Conservation (phyloP, 1,139 yeast species). For the Groenewaldozyma sp. region DNA sequence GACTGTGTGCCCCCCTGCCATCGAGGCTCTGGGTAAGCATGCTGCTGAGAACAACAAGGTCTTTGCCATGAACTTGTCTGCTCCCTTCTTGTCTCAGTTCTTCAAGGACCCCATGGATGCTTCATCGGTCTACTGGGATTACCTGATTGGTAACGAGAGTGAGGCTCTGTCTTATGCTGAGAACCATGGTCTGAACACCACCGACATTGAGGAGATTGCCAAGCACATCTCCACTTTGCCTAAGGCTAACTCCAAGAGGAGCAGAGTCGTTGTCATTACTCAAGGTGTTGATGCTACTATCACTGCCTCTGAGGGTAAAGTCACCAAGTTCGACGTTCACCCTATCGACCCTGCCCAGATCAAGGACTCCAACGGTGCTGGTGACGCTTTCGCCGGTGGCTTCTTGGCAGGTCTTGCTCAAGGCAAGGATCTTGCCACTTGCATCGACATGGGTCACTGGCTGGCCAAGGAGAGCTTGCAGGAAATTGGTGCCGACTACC, state of each 20-base stretch:
- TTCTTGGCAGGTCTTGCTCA: constrained; percentile 82
- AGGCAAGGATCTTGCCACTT: constrained; percentile 50
- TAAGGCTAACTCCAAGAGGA: constrained; percentile 58
- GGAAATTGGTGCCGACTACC: constrained; percentile 91
- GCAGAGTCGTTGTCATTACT: constrained; percentile 70
- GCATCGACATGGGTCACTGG: constrained; percentile 92
- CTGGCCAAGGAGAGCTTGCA: constrained; percentile 87
- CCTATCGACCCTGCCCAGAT: constrained; percentile 58
- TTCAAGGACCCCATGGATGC: constrained; percentile 86
- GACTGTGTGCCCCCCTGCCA: constrained; percentile 95
- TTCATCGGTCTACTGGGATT: constrained; percentile 80
- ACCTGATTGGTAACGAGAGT: constrained; percentile 88
- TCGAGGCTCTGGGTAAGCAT: constrained; percentile 79
- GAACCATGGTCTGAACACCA: constrained; percentile 53
- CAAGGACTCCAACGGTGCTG: constrained; percentile 97
- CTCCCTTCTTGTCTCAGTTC: constrained; percentile 93
- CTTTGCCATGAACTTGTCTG: constrained; percentile 80
- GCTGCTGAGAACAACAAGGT: constrained; percentile 81
- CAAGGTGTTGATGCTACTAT: constrained; percentile 86
- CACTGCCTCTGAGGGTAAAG: constrained; percentile 41
- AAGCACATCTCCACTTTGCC: constrained; percentile 71
- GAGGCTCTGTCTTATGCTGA: constrained; percentile 95
- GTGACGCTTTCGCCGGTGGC: constrained; percentile 99
- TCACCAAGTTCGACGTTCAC: constrained; percentile 55
- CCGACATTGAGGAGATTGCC: constrained; percentile 70